Evolutionary conservation across 2,329 filamentous ascomycete species (phyloP).

Genomic region (Aspergillus melleus): DNA sequence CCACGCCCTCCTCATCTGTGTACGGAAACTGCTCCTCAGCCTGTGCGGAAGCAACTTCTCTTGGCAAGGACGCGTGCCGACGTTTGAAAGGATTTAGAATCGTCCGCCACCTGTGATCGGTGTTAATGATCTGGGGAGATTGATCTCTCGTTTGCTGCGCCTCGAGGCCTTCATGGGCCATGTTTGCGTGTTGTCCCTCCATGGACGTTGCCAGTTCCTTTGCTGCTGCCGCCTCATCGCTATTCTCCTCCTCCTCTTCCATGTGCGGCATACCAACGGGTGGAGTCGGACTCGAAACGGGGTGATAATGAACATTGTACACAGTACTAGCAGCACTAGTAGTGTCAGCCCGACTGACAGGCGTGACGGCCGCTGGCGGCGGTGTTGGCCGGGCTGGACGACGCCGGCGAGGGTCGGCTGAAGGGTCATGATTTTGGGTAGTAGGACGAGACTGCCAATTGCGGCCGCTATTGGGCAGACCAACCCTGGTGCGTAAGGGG

Average conservation of each 20-base stretch:
- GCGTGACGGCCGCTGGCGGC: conserved; percentile 53
- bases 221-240: conserved; percentile 13
- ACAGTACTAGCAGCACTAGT: conserved; percentile 64
- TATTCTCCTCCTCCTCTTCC: conserved; percentile 32
- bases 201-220: conserved; percentile 27
- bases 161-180: conserved; percentile 18
- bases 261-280: conserved; percentile 37
- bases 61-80: conserved; percentile 58
- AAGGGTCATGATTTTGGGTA: conserved; percentile 14
- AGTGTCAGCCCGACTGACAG: conserved; percentile 61
- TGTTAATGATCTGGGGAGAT: conserved; percentile 32
- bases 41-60: conserved; percentile 59
- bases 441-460: conserved; percentile 16
- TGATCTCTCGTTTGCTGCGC: conserved; percentile 28
- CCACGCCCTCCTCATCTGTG: conserved; percentile 14
- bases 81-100: conserved; percentile 60
- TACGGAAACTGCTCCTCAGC: conserved; percentile 39
- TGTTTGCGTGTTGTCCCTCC: conserved; percentile 9
- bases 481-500: conserved; percentile 37
- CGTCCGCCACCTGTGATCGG: conserved; percentile 48
- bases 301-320: conserved; percentile 63
- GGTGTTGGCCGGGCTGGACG: conserved; percentile 36
- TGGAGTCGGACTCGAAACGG: conserved; percentile 51
- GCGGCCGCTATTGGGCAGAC: conserved; percentile 23
- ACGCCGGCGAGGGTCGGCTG: conserved; percentile 14